Evolutionary conservation across 2,329 filamentous ascomycete species (phyloP), one percentile per base, ranked within the genome.

Genomic region (Westerdykella sp.): DNA sequence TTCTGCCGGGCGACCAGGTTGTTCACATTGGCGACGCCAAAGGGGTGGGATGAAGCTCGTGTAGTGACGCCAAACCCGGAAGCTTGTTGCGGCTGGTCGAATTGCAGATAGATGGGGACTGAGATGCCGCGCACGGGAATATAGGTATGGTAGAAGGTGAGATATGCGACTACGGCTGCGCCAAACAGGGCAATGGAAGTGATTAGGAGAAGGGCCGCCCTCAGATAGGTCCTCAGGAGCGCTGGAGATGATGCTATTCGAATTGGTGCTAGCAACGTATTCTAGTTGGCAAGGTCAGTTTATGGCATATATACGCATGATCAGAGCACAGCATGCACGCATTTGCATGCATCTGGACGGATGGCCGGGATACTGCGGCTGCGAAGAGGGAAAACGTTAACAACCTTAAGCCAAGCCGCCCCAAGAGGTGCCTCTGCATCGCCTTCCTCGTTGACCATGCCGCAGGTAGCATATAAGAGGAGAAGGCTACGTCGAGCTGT

Each of bases 91-190:
- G 16, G 3, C 37, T 71, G 75, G 69, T 79, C 77, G 66, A 81
- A 86, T 63, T 85, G 81, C 15, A 87, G 68, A 66, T 85, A 79
- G 6, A 86, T 72, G 5, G 74, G 70, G n/a, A 77, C 73, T 47
- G 75, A 69, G 47, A 85, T 73, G 42, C 80, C 78, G 50, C 83
- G 77, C 41, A 79, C 75, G 1, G 84, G 84, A 16, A 87, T 78
- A 66, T 81, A 85, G 48, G 74, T 76, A 64, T 76, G 74, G 69
- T 87, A 87, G 68, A 87, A 86, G 14, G 82, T 67, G 30, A 72
- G 70, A 60, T 86, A 87, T 28, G 81, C 80, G 32, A 78, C 58
- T 6, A 75, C 66, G 5, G 83, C 81, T 15, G 80, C 63, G 31
- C 70, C 73, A 35, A 84, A 67, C 40, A 87, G 74, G 34, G 77